Evolutionary conservation across 345 rosid genomes (phyloP), one percentile per base, ranked within the genome.

Genomic region (Heritiera littoralis): DNA sequence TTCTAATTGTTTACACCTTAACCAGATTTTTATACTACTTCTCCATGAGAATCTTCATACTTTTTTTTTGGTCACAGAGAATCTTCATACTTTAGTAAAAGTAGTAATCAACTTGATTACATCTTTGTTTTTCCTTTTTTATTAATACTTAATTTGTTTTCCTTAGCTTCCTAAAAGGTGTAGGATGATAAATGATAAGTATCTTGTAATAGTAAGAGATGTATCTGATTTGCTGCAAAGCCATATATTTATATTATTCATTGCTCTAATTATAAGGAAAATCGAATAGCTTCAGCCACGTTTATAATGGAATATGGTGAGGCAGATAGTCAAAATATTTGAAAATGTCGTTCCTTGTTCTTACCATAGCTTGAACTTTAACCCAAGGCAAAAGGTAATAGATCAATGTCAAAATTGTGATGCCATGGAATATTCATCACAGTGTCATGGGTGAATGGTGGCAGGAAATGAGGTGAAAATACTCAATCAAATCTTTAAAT

Each of bases 281-380:
- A 7, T 72, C 30, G 7, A 55, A 35, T 35, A 11, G 66, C 51
- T 74, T 56, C 43, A 14, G 38, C 61, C 63, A 51, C 6, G 46
- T 32, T 40, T 12, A 65, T 11, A 46, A 46, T 45, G 41, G 41
- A 32, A 30, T 12, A 61, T 48, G 18, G 77, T 38, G 52, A 28
- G 45, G 9, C 13, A 32, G 54, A 45, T 1, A 35, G 64, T 43
- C 20, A 45, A 59, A 17, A 10, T 12, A 11, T 51, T 41, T 8
- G 5, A 72, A 72, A 28, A 61, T 45, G 13, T 55, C 17, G 43
- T 48, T 48, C 59, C 59, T 30, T 10, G 20, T 63, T 74, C 64
- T 48, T 78, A n/a, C 35, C 72, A 45, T 78, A 14, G 59, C 65
- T 83, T 76, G 64, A 66, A 79, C 67, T 54, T 67, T 54, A 83